Evolutionary conservation across 352 stramenopile genomes (phyloP), one percentile per base, ranked within the genome.

Genomic region (Phytophthora cajani): DNA sequence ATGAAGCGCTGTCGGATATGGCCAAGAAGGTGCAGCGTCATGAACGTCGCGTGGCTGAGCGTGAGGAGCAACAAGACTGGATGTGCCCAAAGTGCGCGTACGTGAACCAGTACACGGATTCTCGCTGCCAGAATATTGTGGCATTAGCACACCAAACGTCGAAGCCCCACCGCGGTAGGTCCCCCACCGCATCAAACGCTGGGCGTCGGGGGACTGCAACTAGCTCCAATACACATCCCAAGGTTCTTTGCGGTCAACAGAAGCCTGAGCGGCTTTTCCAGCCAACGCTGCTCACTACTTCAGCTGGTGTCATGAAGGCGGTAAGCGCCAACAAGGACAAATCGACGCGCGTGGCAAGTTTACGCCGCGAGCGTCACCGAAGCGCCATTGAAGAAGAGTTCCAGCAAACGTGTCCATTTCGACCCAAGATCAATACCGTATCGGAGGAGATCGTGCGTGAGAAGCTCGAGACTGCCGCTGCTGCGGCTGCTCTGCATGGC

Each of bases 11-110:
- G 12, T 79, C 70, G 5, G 87, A 95, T 52, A 63, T 89, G 27
- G 81, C 84, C 44, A 92, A 89, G 65, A 89, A 87, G 51, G 70
- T 87, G 57, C 76, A 84, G 53, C 69, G 81, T 1, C 58, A 77
- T 5, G 78, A 86, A 17, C 80, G 79, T 32, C 81, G 78, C 8
- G 74, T 69, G 19, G 44, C 54, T 8, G 82, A 91, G 36, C 71
- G 74, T 6, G 81, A 88, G 38, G 57, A 84, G 6, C 58, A 91
- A 50, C 69, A 88, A 55, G 75, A 91, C 71, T 95, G 87, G 87
- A 93, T 90, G 75, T 95, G 87, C 25, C 82, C 85, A 17, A 92
- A 92, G 63, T 95, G 87, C 58, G 82, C 85, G 1, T 86, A 78
- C 55, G 62, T 84, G 38, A 95, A 95, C 71, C 74, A 84, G 25